Evolutionary conservation across 805 yeast genomes (phyloP), one percentile per base, ranked within the genome.

Genomic region (Teunomyces barrocoloradensis): DNA sequence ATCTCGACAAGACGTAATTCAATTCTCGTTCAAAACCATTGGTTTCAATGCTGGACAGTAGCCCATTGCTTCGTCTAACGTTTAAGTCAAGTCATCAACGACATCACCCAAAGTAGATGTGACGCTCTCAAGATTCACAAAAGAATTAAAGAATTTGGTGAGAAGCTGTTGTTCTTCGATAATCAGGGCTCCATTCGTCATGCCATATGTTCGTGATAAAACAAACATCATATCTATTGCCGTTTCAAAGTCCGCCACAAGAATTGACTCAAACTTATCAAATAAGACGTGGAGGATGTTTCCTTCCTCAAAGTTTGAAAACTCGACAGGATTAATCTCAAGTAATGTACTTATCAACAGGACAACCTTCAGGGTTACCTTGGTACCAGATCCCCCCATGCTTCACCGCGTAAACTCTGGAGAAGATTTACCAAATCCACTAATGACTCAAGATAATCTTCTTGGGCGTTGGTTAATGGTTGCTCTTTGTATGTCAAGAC

Each of bases 1-100:
- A 55, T 30, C 64, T 46, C 1, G 73, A 52, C 23, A 71, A 54
- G 13, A 52, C 48, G 25, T 48, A 53, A 43, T 66, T 61, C 47
- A 72, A 52, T 1, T 68, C 74, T 4, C 25, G 7, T 21, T 21
- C 25, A 21, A 21, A 21, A 21, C 6, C 7, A 21, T 21, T 21
- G 25, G 25, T 21, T 21, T 21, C 25, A 21, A 21, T 21, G 25
- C 25, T 21, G 25, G 25, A 21, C 25, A 21, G 25, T 21, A 21
- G 25, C 25, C 25, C 6, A 21, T 6, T 21, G 25, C 25, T 21
- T 21, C 25, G 25, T 21, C 25, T 21, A 21, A 6, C 7, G 7
- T 21, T 3, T 21, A 5, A 21, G 7, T 21, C 25, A 21, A 21
- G 25, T 6, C 25, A 21, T 21, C 7, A 21, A 21, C 7, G 7